phyloP scores from a whole-genome alignment of 1,284 basidiomycete genomes.

The Termitomyces sp. region DNA sequence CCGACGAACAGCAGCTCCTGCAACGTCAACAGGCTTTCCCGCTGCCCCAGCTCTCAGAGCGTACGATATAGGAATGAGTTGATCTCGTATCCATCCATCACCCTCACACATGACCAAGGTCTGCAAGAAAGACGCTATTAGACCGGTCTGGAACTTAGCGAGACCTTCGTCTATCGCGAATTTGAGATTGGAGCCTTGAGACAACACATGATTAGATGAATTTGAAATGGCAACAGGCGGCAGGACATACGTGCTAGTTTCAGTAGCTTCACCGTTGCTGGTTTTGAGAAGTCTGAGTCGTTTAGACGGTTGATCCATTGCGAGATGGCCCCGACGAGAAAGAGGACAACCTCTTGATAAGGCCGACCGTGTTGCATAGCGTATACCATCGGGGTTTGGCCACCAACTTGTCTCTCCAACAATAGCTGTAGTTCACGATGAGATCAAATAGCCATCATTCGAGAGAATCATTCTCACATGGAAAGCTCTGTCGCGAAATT shows the following conservation, averaged over 20 bases:
- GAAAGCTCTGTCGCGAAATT: slow-evolving; percentile 72
- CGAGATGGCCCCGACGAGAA: slow-evolving; percentile 75
- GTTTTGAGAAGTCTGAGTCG: slow-evolving; percentile 61
- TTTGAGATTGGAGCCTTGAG: slow-evolving; percentile 64
- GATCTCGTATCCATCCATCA: slow-evolving; percentile 68
- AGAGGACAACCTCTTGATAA: slow-evolving; percentile 69
- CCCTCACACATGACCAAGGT: slow-evolving; percentile 84
- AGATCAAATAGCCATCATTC: background rate
- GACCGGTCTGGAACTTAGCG: slow-evolving; percentile 67
- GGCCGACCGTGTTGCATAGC: slow-evolving; percentile 73
- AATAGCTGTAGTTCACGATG: slow-evolving; percentile 38
- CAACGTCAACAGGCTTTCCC: slow-evolving; percentile 63
- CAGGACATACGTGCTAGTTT: slow-evolving; percentile 62
- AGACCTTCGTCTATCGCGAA: slow-evolving; percentile 79
- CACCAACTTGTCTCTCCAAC: slow-evolving; percentile 67
- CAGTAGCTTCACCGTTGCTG: slow-evolving; percentile 57
- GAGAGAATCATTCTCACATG: slow-evolving; percentile 42
- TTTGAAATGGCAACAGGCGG: background rate
- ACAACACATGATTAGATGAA: background rate
- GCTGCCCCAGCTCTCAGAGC: slow-evolving; percentile 57
- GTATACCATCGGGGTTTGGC: slow-evolving; percentile 71
- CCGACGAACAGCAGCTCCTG: slow-evolving; percentile 60
- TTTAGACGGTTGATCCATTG: slow-evolving; percentile 75
- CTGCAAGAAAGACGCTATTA: slow-evolving; percentile 79
- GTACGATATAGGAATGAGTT: slow-evolving; percentile 52